Evolutionary conservation across 768 basidiomycete genomes (phyloP), one percentile per base, ranked within the genome.

Genomic region (Phanerochaete sordida): DNA sequence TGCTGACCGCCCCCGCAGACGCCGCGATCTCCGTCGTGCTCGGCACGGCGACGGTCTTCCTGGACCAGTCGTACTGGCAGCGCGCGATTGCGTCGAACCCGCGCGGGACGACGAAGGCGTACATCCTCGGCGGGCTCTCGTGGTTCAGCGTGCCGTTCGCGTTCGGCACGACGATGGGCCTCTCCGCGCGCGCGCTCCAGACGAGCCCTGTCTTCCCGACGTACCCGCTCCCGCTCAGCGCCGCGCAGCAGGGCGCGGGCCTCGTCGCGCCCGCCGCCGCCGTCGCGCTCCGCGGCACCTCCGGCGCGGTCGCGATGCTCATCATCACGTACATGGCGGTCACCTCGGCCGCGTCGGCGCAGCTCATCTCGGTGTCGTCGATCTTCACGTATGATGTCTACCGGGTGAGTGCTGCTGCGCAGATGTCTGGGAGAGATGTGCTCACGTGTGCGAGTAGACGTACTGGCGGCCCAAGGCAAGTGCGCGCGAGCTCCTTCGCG

Each of bases 41-140:
- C 35, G 71, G 69, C 9, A 68, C 67, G 1, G 64, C 67, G 0
- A 69, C 64, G 4, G 68, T 70, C 13, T 31, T 72, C 53, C 39
- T 54, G n/a, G 53, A 54, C 53, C 53, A 54, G n/a, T 54, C 53
- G 12, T 54, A 54, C 24, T 54, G 53, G 53, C 53, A 54, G 35
- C 53, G 53, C 23, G 80, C 81, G 11, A 82, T 82, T 43, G 81
- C 81, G 37, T 81, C 77, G 55, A 76, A 78, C 37, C 81, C 82
- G 2, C 71, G 75, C 28, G 77, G 80, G 8, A 81, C 81, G 2
- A 82, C 81, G 0, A 80, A 76, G 60, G 81, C 81, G 19, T 83
- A 82, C 63, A 81, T 84, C 76, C 73, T 84, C 30, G 83, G 84
- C 3, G 84, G 82, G 5, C 66, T 84, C 31, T 82, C 83, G 1